phyloP scores from a whole-genome alignment of 495 filamentous ascomycete species.

The Trichoderma gamsii region DNA sequence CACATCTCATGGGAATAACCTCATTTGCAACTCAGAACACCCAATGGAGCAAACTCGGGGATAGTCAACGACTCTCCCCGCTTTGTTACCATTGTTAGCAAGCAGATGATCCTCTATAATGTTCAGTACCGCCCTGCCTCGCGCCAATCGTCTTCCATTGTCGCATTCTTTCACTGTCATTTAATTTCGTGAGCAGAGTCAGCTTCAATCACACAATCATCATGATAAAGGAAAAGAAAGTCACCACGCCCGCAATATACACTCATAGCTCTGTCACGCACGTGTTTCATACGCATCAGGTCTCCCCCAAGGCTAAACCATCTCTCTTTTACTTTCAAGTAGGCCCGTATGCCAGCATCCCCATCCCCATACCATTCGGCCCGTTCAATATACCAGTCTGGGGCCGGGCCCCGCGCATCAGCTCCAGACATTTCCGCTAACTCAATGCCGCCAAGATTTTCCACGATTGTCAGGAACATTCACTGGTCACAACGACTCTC shows the following conservation, averaged over 20 bases:
- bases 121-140: not conserved
- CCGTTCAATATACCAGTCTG: conserved; percentile 3
- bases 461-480: not conserved
- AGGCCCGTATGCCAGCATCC: not conserved
- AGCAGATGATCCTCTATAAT: not conserved
- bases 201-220: not conserved
- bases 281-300: not conserved
- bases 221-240: not conserved
- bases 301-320: not conserved
- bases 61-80: not conserved
- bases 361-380: conserved; percentile 9
- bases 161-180: not conserved
- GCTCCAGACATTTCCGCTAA: not conserved
- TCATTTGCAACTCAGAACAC: not conserved
- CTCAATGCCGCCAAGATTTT: not conserved
- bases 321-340: not conserved
- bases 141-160: not conserved
- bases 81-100: not conserved
- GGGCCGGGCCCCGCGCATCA: conserved; percentile 1
- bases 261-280: not conserved
- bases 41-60: not conserved
- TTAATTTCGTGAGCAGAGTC: not conserved
- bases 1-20: not conserved
- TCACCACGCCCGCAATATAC: not conserved
- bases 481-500: not conserved